A percentile compares a stretch with the other conserved stretches of the same genome.
These are phyloP conservation scores for Apiotrichum gamsii DNA, from an alignment of 1,284 basidiomycete genomes.

Conservation along the genomic window DNA sequence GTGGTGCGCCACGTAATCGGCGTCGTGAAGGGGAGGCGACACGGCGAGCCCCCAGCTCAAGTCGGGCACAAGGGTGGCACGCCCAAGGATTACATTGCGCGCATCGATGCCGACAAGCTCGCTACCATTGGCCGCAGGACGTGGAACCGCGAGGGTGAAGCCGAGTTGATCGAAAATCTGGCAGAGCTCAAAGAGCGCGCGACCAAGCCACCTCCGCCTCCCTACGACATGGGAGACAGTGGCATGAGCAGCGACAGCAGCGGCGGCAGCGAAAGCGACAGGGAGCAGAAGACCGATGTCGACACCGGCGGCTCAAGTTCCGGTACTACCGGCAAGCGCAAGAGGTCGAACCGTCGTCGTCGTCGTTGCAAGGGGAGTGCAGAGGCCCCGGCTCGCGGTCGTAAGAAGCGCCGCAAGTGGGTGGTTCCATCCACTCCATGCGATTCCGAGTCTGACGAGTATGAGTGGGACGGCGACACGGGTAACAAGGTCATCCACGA, in stretches of 20 bases:
- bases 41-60: not conserved
- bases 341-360: not conserved
- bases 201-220: no score
- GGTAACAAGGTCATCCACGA: conserved; percentile 11
- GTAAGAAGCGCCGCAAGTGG: not conserved
- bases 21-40: not conserved
- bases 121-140: not conserved
- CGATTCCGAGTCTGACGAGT: conserved; percentile 8
- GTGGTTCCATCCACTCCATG: not conserved
- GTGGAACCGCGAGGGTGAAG: not conserved
- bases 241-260: no score
- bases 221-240: no score
- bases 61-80: not conserved
- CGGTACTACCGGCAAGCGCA: not conserved
- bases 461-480: conserved; percentile 2
- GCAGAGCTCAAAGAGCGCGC: no score
- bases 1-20: conserved; percentile 4
- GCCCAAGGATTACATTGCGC: not conserved
- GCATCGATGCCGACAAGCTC: not conserved
- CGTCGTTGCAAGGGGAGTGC: no score
- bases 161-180: no score
- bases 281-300: no score
- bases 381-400: no score
- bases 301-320: no score
- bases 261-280: no score